Evolutionary conservation across 2,329 filamentous ascomycete species (phyloP).

Genomic region (Onygenales sp.): DNA sequence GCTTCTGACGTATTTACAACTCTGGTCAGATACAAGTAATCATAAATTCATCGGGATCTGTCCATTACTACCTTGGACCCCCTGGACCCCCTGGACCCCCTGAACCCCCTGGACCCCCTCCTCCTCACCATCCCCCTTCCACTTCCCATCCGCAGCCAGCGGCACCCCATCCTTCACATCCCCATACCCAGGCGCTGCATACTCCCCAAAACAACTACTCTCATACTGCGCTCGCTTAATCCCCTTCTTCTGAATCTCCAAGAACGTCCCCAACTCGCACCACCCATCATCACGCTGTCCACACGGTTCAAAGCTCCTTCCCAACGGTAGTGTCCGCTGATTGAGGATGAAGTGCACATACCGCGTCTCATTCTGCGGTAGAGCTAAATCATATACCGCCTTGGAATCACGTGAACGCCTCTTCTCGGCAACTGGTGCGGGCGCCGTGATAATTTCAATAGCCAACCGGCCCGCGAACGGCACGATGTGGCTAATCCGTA

Average conservation of each 20-base stretch:
- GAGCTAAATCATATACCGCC: constrained; percentile 34
- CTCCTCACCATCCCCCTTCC: not conserved
- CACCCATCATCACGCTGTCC: constrained; percentile 61
- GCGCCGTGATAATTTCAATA: constrained; percentile 63
- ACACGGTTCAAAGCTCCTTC: constrained; percentile 56
- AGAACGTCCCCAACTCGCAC: constrained; percentile 63
- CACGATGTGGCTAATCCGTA: constrained; percentile 58
- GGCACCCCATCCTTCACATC: constrained; percentile 19
- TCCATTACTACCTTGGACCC: not conserved
- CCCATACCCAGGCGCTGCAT: constrained; percentile 16
- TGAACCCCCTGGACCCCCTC: not conserved
- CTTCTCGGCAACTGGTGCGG: constrained; percentile 50
- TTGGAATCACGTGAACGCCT: constrained; percentile 27
- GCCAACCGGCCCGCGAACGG: constrained; percentile 65
- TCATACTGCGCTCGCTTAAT: constrained; percentile 52
- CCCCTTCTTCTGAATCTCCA: constrained; percentile 53
- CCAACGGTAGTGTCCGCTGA: constrained; percentile 62
- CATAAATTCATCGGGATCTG: not conserved
- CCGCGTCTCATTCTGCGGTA: constrained; percentile 46
- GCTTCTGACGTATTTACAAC: too few species aligned
- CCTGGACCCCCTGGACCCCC: not conserved
- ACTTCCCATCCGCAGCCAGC: not conserved
- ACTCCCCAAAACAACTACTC: constrained; percentile 53
- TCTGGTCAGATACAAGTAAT: not conserved
- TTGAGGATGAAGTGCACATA: constrained; percentile 70